phyloP scores from a whole-genome alignment of 2,329 filamentous ascomycete species.

The Talaromyces sp. region DNA sequence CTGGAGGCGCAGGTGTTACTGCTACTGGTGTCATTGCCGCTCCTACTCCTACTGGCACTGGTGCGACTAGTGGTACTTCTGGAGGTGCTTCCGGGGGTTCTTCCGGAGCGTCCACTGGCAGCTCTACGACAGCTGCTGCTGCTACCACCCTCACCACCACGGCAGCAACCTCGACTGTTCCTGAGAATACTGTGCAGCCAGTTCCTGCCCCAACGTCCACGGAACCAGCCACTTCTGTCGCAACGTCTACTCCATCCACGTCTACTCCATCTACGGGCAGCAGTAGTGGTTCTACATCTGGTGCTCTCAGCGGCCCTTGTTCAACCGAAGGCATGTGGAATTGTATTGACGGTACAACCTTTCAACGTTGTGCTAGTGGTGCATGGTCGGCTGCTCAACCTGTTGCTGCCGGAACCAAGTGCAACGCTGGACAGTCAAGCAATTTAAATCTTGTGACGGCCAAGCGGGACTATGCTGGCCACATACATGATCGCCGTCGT shows the following conservation, averaged over 20 bases:
- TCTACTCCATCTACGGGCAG: background rate
- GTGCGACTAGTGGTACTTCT: slow-evolving; percentile 19
- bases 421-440: slow-evolving; percentile 39
- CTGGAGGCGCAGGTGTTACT: slow-evolving; percentile 22
- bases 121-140: background rate
- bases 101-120: background rate
- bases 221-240: background rate
- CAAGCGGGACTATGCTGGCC: slow-evolving; percentile 20
- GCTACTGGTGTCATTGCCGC: slow-evolving; percentile 21
- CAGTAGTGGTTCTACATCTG: slow-evolving; percentile 19
- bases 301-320: slow-evolving; percentile 47
- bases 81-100: background rate
- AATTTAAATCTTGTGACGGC: slow-evolving; percentile 25
- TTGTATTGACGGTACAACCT: slow-evolving; percentile 55
- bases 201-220: background rate
- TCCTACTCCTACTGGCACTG: slow-evolving; percentile 22
- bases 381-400: slow-evolving; percentile 50
- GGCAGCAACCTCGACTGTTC: slow-evolving; percentile 22
- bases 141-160: slow-evolving; percentile 17
- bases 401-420: slow-evolving; percentile 56
- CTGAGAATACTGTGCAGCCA: slow-evolving; percentile 19
- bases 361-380: slow-evolving; percentile 63
- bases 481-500: slow-evolving; percentile 16
- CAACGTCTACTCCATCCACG: background rate
- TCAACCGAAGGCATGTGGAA: slow-evolving; percentile 56